These are phyloP conservation scores for Nyctanthes arbortristis DNA, from an alignment of 257 asterid genomes.

Conservation along the genomic window DNA sequence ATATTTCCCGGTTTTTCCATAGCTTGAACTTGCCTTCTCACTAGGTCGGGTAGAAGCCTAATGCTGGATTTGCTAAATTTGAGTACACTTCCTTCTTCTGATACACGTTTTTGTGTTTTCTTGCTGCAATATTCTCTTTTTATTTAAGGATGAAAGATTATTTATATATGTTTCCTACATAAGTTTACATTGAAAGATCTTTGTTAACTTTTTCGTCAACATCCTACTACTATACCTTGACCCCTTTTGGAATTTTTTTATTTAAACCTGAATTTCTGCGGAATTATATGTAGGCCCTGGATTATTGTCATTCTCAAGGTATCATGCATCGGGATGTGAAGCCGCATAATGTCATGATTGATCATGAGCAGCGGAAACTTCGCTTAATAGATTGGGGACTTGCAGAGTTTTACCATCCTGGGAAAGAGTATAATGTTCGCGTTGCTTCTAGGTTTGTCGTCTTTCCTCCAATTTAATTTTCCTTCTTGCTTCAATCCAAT, in stretches of 20 bases:
- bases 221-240: neutral
- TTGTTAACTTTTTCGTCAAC: neutral
- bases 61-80: too few species aligned
- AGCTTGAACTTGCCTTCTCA: neutral
- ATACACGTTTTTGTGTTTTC: neutral
- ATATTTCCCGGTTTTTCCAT: neutral
- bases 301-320: constrained; percentile 72
- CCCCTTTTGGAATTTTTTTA: neutral
- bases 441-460: constrained; percentile 61
- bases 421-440: constrained; percentile 61
- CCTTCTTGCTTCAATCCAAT: neutral
- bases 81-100: neutral
- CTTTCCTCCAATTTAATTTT: constrained; percentile 17
- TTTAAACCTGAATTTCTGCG: neutral
- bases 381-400: constrained; percentile 70
- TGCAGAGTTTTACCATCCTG: constrained; percentile 71
- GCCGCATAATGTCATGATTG: constrained; percentile 72
- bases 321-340: constrained; percentile 76
- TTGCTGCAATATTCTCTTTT: neutral
- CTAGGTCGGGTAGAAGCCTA: too few species aligned
- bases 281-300: constrained; percentile 45
- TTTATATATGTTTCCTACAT: neutral
- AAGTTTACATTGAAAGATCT: neutral
- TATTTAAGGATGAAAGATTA: neutral
- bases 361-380: constrained; percentile 60